Evolutionary conservation across 163 green algal genomes (phyloP).

Genomic region (Smithsoniella earleae): DNA sequence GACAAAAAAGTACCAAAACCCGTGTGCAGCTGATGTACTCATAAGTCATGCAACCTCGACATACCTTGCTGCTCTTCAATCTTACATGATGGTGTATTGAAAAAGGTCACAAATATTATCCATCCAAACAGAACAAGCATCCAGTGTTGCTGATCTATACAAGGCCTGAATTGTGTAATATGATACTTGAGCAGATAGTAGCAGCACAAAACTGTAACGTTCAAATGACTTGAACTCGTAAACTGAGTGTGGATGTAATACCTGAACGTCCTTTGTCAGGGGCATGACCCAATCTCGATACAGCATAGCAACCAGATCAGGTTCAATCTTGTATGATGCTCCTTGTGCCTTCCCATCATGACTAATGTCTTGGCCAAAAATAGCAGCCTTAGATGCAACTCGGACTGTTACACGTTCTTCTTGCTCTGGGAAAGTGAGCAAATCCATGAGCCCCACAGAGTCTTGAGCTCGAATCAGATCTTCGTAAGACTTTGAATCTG

Average conservation of each 20-base stretch:
- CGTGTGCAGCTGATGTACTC: no score
- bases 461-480: conserved; percentile 60
- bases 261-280: conserved; percentile 94
- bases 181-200: no score
- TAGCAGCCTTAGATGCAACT: conserved; percentile 77
- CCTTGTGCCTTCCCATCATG: neutral
- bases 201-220: neutral
- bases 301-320: conserved; percentile 70
- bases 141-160: no score
- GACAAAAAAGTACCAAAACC: no score
- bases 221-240: neutral
- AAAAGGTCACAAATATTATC: no score
- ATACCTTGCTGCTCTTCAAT: no score
- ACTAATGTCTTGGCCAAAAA: conserved; percentile 77
- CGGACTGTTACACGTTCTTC: conserved; percentile 66
- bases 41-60: no score
- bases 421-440: conserved; percentile 72
- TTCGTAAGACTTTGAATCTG: conserved; percentile 44
- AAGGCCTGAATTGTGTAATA: no score
- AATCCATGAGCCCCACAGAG: conserved; percentile 69
- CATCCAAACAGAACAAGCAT: no score
- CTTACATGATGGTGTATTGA: no score
- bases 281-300: conserved; percentile 94
- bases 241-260: no score
- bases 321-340: conserved; percentile 54